Evolutionary conservation across 108 stramenopile genomes (phyloP), one percentile per base, ranked within the genome.

Genomic region (Pseudonitzschia multistriata): DNA sequence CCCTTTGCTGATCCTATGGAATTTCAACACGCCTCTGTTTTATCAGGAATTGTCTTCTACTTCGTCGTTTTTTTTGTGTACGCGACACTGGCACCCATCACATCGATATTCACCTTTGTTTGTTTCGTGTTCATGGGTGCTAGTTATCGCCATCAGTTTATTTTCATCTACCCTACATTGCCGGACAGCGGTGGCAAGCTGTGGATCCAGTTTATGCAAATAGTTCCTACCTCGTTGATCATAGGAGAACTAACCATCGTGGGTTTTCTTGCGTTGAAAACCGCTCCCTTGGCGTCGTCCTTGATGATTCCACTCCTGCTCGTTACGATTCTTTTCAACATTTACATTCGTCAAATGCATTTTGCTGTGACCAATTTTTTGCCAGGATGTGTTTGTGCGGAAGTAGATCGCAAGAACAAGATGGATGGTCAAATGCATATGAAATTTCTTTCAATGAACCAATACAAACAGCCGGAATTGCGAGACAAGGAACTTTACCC

Each of bases 111-210:
- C 52, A 52, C 81, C 28, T 59, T 73, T 1, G 13, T 79, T n/a
- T 79, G 85, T 49, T 90, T 86, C 70, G 24, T 78, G 3, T 33
- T 85, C 7, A 77, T 88, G 68, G 73, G 70, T 0, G 73, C 82
- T 45, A 76, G 54, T 17, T 87, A 83, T 60, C 81, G 85, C 25
- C 31, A 59, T 30, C 87, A 91, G 50, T 80, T 88, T 35, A 72
- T 91, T 14, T 91, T 76, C 65, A 83, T 85, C 11, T 91, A 91
- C 55, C 83, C 83, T 0, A 76, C 82, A 15, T 63, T 66, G 27
- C 82, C 85, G 27, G 90, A 91, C 67, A 71, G 68, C 64, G 90
- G 90, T 50, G 90, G 90, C 5, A 77, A 83, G 45, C 53, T 91
- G 6, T 85, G 83, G 86, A 53, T 74, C 5, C 64, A 63, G 29